A percentile compares a stretch with the other conserved stretches of the same genome.
Evolutionary conservation across 2,329 filamentous ascomycete species (phyloP).

Genomic region (Cladosporium sphaerospermum): DNA sequence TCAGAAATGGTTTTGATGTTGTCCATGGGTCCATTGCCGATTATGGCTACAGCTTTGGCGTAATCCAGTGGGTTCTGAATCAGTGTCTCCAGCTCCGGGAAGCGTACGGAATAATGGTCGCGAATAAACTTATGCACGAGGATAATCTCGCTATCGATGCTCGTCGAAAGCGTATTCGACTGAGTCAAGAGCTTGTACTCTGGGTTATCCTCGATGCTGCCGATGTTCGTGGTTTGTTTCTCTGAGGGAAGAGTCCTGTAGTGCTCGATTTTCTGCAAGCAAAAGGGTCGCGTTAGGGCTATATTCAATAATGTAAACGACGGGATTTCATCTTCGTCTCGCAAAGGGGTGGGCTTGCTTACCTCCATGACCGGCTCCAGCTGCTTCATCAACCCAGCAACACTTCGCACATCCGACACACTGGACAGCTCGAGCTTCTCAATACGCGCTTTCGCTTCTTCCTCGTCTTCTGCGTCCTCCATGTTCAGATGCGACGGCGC

Average conservation of each 20-base stretch:
- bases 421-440: conserved; percentile 73
- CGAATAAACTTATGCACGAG: conserved; percentile 94
- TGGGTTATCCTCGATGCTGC: conserved; percentile 84
- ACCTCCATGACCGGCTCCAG: conserved; percentile 77
- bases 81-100: conserved; percentile 85
- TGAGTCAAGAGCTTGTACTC: conserved; percentile 85
- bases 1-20: conserved; percentile 75
- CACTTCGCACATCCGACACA: conserved; percentile 71
- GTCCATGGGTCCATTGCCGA: conserved; percentile 87
- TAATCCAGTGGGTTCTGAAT: conserved; percentile 92
- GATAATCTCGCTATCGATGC: conserved; percentile 87
- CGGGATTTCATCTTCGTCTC: conserved; percentile 25
- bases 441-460: conserved; percentile 68
- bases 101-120: conserved; percentile 90
- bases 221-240: conserved; percentile 59
- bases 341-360: conserved; percentile 39
- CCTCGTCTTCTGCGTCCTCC: conserved; percentile 55
- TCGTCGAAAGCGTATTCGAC: conserved; percentile 82
- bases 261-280: conserved; percentile 68
- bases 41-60: conserved; percentile 86
- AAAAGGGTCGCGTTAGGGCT: conserved; percentile 60
- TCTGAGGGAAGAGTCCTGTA: conserved; percentile 65
- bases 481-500: conserved; percentile 33
- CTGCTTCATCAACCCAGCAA: conserved; percentile 74
- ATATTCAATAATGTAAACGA: conserved; percentile 60